Base-by-base conservation (phyloP, 2,329 filamentous ascomycete genomes). In the Aphanoascus verrucosus region DNA sequence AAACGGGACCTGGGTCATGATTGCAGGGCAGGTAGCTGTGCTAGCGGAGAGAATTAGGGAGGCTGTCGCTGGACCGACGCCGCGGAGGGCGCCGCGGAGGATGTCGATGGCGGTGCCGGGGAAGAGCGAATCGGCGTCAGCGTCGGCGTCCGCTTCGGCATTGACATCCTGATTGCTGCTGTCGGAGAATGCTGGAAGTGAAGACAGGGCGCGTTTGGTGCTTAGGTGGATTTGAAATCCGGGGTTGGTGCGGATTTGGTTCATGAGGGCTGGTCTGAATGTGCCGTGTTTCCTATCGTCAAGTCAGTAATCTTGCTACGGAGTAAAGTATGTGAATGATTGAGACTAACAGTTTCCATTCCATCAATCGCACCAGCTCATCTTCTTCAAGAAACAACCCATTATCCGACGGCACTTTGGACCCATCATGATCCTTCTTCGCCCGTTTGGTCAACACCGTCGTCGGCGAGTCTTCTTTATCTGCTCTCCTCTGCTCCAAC, bases 41-140 rank as follows among this genome's bases (percentile, higher is more conserved):
- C 37, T 41, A 35, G 58, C 65, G 5, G 67, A 70, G 2, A 74
- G 61, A 17, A 74, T 62, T 17, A 74, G 59, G 1, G 71, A 72
- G 1, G 69, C 70, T 1, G 71, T 73, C 5, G 72, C 72, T 0
- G 67, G 64, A 0, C 72, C 72, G 1, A 73, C 67, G 4, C 71
- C 72, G 6, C 67, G 67, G 5, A 74, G 62, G 0, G 64, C 58
- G 1, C 60, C 60, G n/a, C 63, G 66, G 1, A 72, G 59, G 0
- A 58, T 55, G 14, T 70, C 64, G 2, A 73, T 55, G 15, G 62
- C 63, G 1, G 56, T 17, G n/a, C 60, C 62, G 1, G 68, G 67
- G 41, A 69, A 69, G 28, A 43, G 28, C 5, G 48, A 4, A 19
- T 32, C 37, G 9, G 1, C 37, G 5, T 57, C 49, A 2, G 60